A percentile compares a stretch with the other conserved stretches of the same genome.
These are phyloP conservation scores for Ganoderma meredithae DNA, from an alignment of 1,284 basidiomycete genomes.

Conservation along the genomic window DNA sequence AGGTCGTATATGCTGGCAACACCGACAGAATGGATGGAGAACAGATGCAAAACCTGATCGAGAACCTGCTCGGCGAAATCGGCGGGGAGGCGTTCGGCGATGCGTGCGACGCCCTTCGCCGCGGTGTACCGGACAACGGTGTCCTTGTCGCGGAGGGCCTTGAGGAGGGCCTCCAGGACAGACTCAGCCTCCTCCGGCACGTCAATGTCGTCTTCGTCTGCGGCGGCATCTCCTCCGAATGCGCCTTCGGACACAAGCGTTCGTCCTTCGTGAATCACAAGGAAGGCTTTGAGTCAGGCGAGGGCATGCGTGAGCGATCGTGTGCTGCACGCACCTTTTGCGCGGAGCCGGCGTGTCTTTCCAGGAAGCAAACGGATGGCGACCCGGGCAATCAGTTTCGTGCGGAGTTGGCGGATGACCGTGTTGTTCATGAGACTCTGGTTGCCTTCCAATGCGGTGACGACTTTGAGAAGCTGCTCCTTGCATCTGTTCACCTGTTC, in stretches of 20 bases:
- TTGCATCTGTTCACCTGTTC: slow-evolving; percentile 57
- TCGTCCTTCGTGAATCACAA: slow-evolving; percentile 26
- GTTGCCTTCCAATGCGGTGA: slow-evolving; percentile 49
- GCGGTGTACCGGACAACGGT: slow-evolving; percentile 95
- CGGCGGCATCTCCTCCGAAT: background rate
- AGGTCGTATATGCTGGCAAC: slow-evolving; percentile 74
- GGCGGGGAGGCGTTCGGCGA: slow-evolving; percentile 81
- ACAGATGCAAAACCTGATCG: slow-evolving; percentile 77
- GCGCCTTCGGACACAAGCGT: slow-evolving; percentile 21
- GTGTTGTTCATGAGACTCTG: slow-evolving; percentile 60
- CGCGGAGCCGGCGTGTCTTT: slow-evolving; percentile 44
- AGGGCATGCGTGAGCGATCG: background rate
- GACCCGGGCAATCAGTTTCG: slow-evolving; percentile 71
- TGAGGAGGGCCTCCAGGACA: slow-evolving; percentile 79
- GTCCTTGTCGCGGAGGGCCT: slow-evolving; percentile 89
- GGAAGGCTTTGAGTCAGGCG: background rate
- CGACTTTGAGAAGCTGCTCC: slow-evolving; percentile 54
- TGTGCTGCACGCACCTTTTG: slow-evolving; percentile 48
- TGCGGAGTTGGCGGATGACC: slow-evolving; percentile 69
- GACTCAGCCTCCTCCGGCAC: slow-evolving; percentile 84
- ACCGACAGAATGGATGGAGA: slow-evolving; percentile 69
- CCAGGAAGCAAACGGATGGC: slow-evolving; percentile 71
- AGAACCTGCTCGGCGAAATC: slow-evolving; percentile 84
- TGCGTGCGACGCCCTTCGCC: slow-evolving; percentile 91
- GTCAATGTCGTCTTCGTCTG: slow-evolving; percentile 62